These are phyloP conservation scores for Novymonas esmeraldas DNA, from an alignment of 208 protist species.

Conservation along the genomic window DNA sequence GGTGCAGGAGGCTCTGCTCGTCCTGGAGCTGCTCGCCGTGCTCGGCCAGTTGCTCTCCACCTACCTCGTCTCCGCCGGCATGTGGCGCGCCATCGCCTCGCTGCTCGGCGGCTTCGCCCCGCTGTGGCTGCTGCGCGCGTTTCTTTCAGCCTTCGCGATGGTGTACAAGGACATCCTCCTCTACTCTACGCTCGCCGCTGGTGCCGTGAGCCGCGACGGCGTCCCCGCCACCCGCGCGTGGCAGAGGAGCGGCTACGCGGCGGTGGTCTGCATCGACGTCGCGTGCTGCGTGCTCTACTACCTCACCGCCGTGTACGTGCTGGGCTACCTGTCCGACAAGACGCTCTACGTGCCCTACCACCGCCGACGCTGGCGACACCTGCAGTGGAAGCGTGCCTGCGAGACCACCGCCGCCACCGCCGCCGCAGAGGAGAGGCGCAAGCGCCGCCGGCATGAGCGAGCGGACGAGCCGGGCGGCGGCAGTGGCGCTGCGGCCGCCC, in stretches of 20 bases:
- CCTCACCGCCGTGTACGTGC: slow-evolving; percentile 34
- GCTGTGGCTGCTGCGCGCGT: slow-evolving; percentile 39
- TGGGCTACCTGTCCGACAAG: slow-evolving; percentile 50
- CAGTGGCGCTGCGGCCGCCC: neutral
- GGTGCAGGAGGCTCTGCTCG: slow-evolving; percentile 47
- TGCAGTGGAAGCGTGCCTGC: slow-evolving; percentile 10
- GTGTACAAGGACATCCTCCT: slow-evolving; percentile 53
- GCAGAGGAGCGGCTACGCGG: slow-evolving; percentile 44
- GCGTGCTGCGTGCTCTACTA: slow-evolving; percentile 38
- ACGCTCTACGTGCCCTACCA: slow-evolving; percentile 54
- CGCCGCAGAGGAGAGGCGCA: neutral
- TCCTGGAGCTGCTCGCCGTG: slow-evolving; percentile 35
- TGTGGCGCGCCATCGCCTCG: slow-evolving; percentile 27
- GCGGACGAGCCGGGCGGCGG: neutral
- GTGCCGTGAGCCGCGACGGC: slow-evolving; percentile 3
- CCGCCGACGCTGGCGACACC: slow-evolving; percentile 30
- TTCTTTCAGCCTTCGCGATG: slow-evolving; percentile 49
- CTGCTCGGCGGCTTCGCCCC: slow-evolving; percentile 23
- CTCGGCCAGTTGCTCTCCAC: slow-evolving; percentile 35
- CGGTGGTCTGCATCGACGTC: slow-evolving; percentile 39
- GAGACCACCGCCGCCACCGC: neutral
- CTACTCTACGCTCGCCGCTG: no score
- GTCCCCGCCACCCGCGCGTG: slow-evolving; percentile 28
- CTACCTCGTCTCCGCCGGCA: slow-evolving; percentile 41
- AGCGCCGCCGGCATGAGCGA: neutral